Evolutionary conservation across 208 protist species (phyloP), one percentile per base, ranked within the genome.

Genomic region (Crithidia mellificae): DNA sequence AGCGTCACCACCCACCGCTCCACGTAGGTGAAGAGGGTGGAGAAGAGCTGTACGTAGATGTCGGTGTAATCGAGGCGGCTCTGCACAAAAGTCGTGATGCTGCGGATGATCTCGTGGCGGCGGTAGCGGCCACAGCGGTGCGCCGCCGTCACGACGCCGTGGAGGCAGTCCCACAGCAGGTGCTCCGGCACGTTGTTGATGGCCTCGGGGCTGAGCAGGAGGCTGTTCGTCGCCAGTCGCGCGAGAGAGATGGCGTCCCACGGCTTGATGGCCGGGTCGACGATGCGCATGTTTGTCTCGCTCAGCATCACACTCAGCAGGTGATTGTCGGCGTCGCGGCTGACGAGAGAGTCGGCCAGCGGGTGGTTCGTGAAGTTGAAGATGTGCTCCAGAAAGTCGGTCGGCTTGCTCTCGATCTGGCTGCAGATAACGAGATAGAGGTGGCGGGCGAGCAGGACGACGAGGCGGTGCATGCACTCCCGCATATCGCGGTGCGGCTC

Each of bases 111-210:
- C 54, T 91, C 62, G 30, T 88, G 68, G 51, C 91, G 86, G 67
- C 89, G 82, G 63, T 85, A 75, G 34, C 70, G 59, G 39, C 87
- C 83, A 61, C 88, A 92, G 19, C 78, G 76, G 75, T 94, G 87
- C 9, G 86, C 86, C 12, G 91, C 85, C 25, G 81, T 77, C 19
- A 96, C 84, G 17, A 96, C 89, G 32, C 87, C 87, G 62, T 96
- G 91, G 56, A 96, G 77, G 17, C 80, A 80, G 70, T 96, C 91
- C 87, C 88, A 96, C 32, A 94, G 25, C 22, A 96, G 64, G 63
- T 75, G 72, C 53, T 79, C 68, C 27, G 87, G 80, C 55, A 87
- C 78, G 25, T 75, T 54, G 32, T 68, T 50, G 22, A 73, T 57
- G 34, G 81, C 61, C 11, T 88, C 79, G 3, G 64, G 67, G 9